phyloP scores from a whole-genome alignment of 345 rosid genomes.

The Salix caprea region DNA sequence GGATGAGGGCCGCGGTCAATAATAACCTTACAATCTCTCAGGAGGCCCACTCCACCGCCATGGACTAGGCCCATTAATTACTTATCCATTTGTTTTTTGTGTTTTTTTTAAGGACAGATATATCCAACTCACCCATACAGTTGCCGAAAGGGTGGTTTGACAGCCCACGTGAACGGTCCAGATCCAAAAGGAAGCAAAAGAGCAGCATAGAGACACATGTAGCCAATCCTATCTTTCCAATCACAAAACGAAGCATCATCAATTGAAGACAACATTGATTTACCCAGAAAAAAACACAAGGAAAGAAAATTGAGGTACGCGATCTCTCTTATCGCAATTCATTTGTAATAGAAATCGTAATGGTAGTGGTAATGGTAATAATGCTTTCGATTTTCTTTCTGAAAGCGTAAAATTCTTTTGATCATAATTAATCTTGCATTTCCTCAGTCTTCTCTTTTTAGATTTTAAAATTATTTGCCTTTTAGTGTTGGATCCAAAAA shows the following conservation, averaged over 20 bases:
- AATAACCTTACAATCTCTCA: no score
- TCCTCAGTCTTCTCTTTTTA: not conserved
- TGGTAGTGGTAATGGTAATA: no score
- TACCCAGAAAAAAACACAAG: no score
- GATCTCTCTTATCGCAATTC: not conserved
- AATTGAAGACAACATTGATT: not conserved
- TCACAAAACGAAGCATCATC: slow-evolving; percentile 7
- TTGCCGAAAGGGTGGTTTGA: not conserved
- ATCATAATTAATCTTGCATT: not conserved
- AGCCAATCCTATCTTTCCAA: slow-evolving; percentile 1
- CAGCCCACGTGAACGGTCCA: not conserved
- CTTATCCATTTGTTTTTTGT: no score
- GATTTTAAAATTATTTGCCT: no score
- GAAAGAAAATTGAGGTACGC: not conserved
- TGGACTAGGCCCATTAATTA: no score
- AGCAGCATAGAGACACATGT: not conserved
- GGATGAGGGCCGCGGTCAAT: no score
- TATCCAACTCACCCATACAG: not conserved
- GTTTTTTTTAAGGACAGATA: no score
- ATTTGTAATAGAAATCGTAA: no score
- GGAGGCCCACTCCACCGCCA: no score
- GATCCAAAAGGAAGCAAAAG: not conserved
- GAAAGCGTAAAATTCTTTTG: not conserved
- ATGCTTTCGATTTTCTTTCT: not conserved
- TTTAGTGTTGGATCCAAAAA: not conserved